Base-by-base conservation (phyloP, 2,329 filamentous ascomycete genomes). In the Hymenoscyphus fructigenus region DNA sequence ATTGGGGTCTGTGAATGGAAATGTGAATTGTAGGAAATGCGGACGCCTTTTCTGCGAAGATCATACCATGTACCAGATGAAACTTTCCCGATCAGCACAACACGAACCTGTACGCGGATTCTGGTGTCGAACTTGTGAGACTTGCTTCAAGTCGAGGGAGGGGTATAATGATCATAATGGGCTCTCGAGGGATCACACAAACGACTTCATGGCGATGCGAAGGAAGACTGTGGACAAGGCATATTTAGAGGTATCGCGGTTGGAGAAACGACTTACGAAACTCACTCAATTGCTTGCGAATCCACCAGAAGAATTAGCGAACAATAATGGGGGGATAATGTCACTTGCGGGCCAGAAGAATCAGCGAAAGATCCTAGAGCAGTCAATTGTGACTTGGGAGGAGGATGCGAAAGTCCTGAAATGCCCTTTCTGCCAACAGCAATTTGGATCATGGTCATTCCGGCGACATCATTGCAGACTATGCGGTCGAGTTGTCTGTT, bases 21-120 rank as follows among this genome's bases (percentile, higher is more conserved):
- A 85, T 73, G 88, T 99, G 72, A 97, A 99, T 76, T 99, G 95
- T 78, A 85, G 95, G 68, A 92, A 93, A 68, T 99, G 95, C 74
- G 95, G 95, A 6, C 89, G 90, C 71, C 80, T 99, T 50, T 99
- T 98, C 76, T 99, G 95, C 78, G 95, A 98, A 75, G 91, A 94
- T 71, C 95, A 99, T 76, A 98, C 95, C 61, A 97, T 99, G 93
- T 99, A 98, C 75, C 94, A 99, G 80, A 98, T 98, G 91, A 97
- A 96, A 81, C 83, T 99, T 12, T 97, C 93, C 9, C 84, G 93
- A 62, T 90, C 93, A 34, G 95, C 95, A 3, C 85, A 89, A 65
- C 92, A 97, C 78, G 95, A 99, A 69, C 94, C 95, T 0, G 87
- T 95, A 1, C 83, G 94, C 67, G 95, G 95, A 7, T 86, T 92